A percentile compares a stretch with the other conserved stretches of the same genome.
Conservation (phyloP, 2,329 filamentous ascomycete species). For the Didymella arachidicola region DNA sequence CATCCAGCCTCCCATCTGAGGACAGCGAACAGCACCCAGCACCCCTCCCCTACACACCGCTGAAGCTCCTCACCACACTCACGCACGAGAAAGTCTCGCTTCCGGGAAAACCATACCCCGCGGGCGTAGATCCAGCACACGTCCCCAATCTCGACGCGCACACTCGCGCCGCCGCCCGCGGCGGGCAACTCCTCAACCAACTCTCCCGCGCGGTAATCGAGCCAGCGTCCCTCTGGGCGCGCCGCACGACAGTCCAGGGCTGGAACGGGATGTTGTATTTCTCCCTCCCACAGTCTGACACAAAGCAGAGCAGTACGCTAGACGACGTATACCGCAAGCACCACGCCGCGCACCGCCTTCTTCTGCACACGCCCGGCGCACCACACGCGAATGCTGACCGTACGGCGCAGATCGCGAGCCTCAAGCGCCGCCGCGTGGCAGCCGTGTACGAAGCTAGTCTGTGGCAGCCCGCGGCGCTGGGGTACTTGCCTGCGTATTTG, state of each 20-base stretch:
- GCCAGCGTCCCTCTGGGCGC: constrained; percentile 35
- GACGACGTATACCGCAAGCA: constrained; percentile 32
- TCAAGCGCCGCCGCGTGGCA: constrained; percentile 22
- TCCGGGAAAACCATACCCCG: constrained; percentile 32
- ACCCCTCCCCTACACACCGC: constrained; percentile 32
- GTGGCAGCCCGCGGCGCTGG: constrained; percentile 32
- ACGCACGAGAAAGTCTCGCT: constrained; percentile 35
- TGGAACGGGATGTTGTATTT: constrained; percentile 44
- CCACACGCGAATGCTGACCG: constrained; percentile 16
- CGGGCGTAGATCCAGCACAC: constrained; percentile 29
- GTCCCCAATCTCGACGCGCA: constrained; percentile 31
- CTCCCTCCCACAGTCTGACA: constrained; percentile 20
- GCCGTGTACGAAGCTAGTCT: constrained; percentile 34
- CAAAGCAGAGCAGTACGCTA: constrained; percentile 12
- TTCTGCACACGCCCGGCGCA: constrained; percentile 8
- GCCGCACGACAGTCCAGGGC: constrained; percentile 36
- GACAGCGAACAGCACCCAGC: constrained; percentile 16
- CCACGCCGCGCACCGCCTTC: constrained; percentile 18
- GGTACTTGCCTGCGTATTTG: constrained; percentile 40
- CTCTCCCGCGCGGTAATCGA: constrained; percentile 38
- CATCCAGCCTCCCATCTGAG: background rate
- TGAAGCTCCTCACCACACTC: constrained; percentile 36
- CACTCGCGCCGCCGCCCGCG: constrained; percentile 33
- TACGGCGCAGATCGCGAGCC: constrained; percentile 17
- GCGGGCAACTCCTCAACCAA: constrained; percentile 31